Conservation (phyloP, 768 basidiomycete genomes). For the Mycena galopus region DNA sequence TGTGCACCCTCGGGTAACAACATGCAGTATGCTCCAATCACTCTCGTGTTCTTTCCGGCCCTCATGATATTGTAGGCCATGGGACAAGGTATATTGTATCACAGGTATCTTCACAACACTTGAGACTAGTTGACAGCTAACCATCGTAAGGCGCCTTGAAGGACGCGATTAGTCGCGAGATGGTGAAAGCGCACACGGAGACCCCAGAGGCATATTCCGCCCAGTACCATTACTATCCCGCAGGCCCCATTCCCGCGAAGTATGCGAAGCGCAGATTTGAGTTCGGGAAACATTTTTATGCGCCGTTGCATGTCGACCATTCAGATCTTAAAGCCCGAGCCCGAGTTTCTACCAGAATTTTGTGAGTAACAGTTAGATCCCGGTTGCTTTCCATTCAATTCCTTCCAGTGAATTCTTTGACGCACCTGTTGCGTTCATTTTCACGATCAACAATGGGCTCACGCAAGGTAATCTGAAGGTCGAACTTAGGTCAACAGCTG, state of each 20-base stretch:
- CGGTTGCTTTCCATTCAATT: not conserved
- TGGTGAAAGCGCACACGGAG: constrained; percentile 21
- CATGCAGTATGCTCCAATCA: constrained; percentile 27
- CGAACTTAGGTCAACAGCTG: not conserved
- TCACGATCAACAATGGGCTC: constrained; percentile 35
- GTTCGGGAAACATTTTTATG: constrained; percentile 33
- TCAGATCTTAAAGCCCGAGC: constrained; percentile 25
- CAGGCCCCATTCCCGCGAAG: constrained; percentile 20
- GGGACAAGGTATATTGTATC: constrained; percentile 37
- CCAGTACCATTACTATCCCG: constrained; percentile 32
- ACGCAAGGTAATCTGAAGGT: constrained; percentile 22
- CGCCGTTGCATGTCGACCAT: constrained; percentile 30
- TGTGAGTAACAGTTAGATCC: constrained; percentile 12
- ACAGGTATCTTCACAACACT: constrained; percentile 5
- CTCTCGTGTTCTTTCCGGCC: too few species aligned
- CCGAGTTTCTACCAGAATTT: constrained; percentile 23
- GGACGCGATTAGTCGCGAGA: constrained; percentile 22
- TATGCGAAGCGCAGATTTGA: constrained; percentile 34
- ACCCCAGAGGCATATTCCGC: constrained; percentile 25
- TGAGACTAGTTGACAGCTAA: not conserved
- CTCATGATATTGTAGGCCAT: constrained; percentile 23
- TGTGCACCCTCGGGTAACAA: constrained; percentile 33
- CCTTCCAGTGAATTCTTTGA: constrained; percentile 31
- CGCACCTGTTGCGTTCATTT: constrained; percentile 36
- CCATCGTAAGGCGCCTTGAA: constrained; percentile 17